These are phyloP conservation scores for Mimosa bimucronata DNA, from an alignment of 306 rosid genomes.

Conservation along the genomic window DNA sequence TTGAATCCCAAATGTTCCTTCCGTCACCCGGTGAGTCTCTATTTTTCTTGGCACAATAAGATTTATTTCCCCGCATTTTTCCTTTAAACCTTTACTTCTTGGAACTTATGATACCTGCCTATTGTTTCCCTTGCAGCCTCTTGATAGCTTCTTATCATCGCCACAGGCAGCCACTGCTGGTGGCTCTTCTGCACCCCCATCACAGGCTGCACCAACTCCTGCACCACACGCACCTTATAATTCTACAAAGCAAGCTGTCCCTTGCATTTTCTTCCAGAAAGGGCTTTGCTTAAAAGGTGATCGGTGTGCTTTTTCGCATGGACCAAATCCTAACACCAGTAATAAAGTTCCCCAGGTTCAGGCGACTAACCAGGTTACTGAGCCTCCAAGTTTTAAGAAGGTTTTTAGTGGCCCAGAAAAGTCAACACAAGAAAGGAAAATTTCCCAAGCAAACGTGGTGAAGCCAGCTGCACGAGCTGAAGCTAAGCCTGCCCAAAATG, in stretches of 20 bases:
- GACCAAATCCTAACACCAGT: constrained; percentile 50
- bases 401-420: constrained; percentile 59
- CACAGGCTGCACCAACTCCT: constrained; percentile 50
- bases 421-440: constrained; percentile 59
- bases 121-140: constrained; percentile 65
- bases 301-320: constrained; percentile 82
- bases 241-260: constrained; percentile 73
- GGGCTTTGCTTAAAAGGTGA: constrained; percentile 93
- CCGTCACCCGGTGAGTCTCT: constrained; percentile 88
- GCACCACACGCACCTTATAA: constrained; percentile 51
- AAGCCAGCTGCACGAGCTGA: constrained; percentile 48
- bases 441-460: constrained; percentile 45
- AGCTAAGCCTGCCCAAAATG: constrained; percentile 51
- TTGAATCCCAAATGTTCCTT: constrained; percentile 90
- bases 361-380: constrained; percentile 46
- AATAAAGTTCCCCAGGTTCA: constrained; percentile 60
- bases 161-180: constrained; percentile 61
- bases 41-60: constrained; percentile 4
- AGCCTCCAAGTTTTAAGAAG: constrained; percentile 56
- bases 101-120: constrained; percentile 24
- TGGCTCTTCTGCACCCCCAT: constrained; percentile 57
- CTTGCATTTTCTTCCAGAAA: constrained; percentile 89
- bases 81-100: background rate
- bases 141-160: constrained; percentile 82
- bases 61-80: background rate